Evolutionary conservation across 2,329 filamentous ascomycete species (phyloP).

Genomic region (Macrophomina pseudophaseolina): DNA sequence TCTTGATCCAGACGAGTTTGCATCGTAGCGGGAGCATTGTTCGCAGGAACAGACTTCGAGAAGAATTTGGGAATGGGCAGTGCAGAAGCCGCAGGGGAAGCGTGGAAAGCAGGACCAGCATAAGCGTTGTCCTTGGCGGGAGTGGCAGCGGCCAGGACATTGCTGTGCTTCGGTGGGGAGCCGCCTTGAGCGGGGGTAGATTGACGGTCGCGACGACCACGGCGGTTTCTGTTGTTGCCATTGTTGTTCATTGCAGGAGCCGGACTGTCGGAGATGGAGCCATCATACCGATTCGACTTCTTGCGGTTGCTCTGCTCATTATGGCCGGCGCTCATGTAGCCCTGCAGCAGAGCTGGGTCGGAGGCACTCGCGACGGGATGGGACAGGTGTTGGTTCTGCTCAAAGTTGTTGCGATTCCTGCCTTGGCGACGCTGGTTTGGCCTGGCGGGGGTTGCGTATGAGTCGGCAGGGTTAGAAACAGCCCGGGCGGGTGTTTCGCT

Average conservation of each 20-base stretch:
- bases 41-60: slow-evolving; percentile 74
- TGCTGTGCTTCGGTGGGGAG: slow-evolving; percentile 21
- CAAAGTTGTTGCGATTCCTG: slow-evolving; percentile 40
- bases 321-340: slow-evolving; percentile 31
- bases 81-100: slow-evolving; percentile 87
- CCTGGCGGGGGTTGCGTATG: slow-evolving; percentile 32
- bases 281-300: slow-evolving; percentile 45
- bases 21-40: slow-evolving; percentile 54
- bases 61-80: slow-evolving; percentile 90
- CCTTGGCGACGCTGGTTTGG: slow-evolving; percentile 38
- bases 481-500: slow-evolving; percentile 32
- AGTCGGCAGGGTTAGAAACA: slow-evolving; percentile 33
- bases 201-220: slow-evolving; percentile 15
- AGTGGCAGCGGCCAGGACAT: slow-evolving; percentile 30
- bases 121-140: slow-evolving; percentile 66
- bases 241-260: slow-evolving; percentile 13
- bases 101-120: slow-evolving; percentile 92
- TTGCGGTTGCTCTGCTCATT: slow-evolving; percentile 4
- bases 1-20: slow-evolving; percentile 52
- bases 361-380: slow-evolving; percentile 7
- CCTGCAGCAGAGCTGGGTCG: slow-evolving; percentile 28
- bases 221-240: slow-evolving; percentile 16
- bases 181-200: slow-evolving; percentile 2
- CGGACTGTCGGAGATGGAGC: slow-evolving; percentile 44
- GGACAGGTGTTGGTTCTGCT: slow-evolving; percentile 31